These are phyloP conservation scores for Coccomyxa sp. DNA, from an alignment of 139 green algal genomes.

Conservation along the genomic window DNA sequence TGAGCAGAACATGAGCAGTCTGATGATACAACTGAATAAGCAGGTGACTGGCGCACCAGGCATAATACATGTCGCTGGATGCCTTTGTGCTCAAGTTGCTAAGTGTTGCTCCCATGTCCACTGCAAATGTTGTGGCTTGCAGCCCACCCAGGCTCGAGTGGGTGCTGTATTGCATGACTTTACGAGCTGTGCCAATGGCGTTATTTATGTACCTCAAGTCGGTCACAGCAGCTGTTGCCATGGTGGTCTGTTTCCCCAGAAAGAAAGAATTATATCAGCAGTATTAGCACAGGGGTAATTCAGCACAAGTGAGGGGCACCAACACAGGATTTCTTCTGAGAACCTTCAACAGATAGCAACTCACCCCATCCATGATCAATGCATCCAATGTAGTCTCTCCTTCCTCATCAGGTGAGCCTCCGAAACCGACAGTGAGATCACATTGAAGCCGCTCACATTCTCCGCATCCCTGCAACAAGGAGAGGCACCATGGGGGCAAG, in stretches of 20 bases:
- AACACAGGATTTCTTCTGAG: too few relatives aligned
- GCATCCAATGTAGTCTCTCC: conserved; percentile 70
- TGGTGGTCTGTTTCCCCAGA: conserved; percentile 23
- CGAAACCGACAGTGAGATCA: conserved; percentile 69
- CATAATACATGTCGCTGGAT: not conserved
- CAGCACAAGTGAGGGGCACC: too few relatives aligned
- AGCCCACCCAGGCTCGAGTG: conserved; percentile 64
- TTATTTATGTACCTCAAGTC: conserved; percentile 40
- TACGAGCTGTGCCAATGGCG: conserved; percentile 39
- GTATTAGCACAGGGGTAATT: not conserved
- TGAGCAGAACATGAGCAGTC: not conserved
- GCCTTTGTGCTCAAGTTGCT: not conserved
- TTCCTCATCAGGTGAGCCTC: conserved; percentile 58
- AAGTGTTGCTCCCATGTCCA: not conserved
- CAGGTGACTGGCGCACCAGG: not conserved
- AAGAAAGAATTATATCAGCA: not conserved
- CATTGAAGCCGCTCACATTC: conserved; percentile 57
- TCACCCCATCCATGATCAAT: conserved; percentile 68
- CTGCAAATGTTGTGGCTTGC: conserved; percentile 3
- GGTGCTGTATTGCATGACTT: conserved; percentile 55
- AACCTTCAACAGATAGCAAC: not conserved
- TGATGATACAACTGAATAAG: not conserved
- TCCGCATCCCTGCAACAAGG: conserved; percentile 26
- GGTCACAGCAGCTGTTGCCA: conserved; percentile 62
- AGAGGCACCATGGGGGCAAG: not conserved